phyloP scores from a whole-genome alignment of 441 rosid genomes.

The Adansonia madagascariensis region DNA sequence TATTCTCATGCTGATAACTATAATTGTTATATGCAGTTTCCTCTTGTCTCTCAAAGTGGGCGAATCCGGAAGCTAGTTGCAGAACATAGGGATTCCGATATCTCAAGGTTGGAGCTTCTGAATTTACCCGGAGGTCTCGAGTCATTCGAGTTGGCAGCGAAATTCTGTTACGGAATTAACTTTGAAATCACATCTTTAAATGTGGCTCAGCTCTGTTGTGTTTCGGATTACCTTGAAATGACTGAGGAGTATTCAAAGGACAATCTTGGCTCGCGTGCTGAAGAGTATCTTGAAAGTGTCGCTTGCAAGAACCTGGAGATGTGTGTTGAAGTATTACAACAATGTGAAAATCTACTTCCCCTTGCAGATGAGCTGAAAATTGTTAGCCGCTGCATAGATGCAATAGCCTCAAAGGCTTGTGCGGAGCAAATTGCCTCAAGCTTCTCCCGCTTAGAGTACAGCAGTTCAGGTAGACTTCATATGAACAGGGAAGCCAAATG shows the following conservation, averaged over 20 bases:
- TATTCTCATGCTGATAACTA: background rate
- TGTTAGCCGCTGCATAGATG: conserved; percentile 76
- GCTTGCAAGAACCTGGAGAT: conserved; percentile 86
- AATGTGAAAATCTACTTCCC: conserved; percentile 84
- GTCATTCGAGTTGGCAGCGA: conserved; percentile 83
- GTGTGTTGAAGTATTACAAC: conserved; percentile 87
- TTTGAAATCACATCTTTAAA: conserved; percentile 82
- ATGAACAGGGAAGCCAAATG: conserved; percentile 80
- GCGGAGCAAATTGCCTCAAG: conserved; percentile 93
- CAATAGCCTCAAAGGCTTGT: conserved; percentile 92
- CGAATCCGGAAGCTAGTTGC: conserved; percentile 76
- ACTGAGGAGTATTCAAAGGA: conserved; percentile 83
- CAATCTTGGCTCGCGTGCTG: conserved; percentile 80
- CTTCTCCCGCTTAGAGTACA: conserved; percentile 92
- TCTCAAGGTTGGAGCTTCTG: conserved; percentile 84
- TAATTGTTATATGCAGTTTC: conserved; percentile 64
- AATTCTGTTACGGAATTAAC: conserved; percentile 91
- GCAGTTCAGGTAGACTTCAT: conserved; percentile 96
- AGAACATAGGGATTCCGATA: conserved; percentile 80
- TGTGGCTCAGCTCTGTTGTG: conserved; percentile 80
- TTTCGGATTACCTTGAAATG: conserved; percentile 93
- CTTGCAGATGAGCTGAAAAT: conserved; percentile 87
- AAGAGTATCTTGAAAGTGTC: conserved; percentile 79
- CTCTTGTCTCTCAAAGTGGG: conserved; percentile 90
- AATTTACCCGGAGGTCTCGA: conserved; percentile 89